phyloP scores from a whole-genome alignment of 78 protist species.

The Dictyostelium purpureum region DNA sequence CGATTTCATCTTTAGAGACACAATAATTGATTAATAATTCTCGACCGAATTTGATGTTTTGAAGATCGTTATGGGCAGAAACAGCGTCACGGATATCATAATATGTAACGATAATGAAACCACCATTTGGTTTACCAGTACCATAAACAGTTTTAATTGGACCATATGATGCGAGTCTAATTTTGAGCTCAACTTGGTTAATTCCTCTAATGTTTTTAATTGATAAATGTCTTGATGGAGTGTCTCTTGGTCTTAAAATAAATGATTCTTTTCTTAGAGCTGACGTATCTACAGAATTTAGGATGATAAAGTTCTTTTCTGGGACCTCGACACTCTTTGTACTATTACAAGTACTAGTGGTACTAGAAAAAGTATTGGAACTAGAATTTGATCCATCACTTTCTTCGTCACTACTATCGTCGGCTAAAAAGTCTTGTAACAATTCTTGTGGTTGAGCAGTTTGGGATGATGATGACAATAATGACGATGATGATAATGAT shows the following conservation, averaged over 20 bases:
- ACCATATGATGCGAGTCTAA: constrained; percentile 55
- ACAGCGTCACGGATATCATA: constrained; percentile 86
- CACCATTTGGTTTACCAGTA: constrained; percentile 31
- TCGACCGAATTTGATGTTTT: neutral
- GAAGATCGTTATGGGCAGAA: constrained; percentile 63
- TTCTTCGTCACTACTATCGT: neutral
- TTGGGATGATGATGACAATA: no score
- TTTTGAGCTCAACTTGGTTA: neutral
- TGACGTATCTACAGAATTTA: neutral
- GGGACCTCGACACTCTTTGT: neutral
- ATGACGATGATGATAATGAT: no score
- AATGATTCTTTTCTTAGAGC: neutral
- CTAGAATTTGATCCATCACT: neutral
- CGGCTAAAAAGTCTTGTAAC: neutral
- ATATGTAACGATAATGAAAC: constrained; percentile 82
- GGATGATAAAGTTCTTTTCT: neutral
- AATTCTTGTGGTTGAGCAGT: neutral
- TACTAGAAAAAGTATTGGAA: neutral
- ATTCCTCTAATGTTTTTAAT: constrained; percentile 52
- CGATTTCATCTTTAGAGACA: constrained; percentile 69
- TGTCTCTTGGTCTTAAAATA: constrained; percentile 47
- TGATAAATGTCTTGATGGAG: constrained; percentile 74
- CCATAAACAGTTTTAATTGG: constrained; percentile 21
- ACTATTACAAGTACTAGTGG: neutral
- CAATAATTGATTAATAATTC: constrained; percentile 70